Conservation (phyloP, 2,329 filamentous ascomycete species). For the Clarireedia hainanense region DNA sequence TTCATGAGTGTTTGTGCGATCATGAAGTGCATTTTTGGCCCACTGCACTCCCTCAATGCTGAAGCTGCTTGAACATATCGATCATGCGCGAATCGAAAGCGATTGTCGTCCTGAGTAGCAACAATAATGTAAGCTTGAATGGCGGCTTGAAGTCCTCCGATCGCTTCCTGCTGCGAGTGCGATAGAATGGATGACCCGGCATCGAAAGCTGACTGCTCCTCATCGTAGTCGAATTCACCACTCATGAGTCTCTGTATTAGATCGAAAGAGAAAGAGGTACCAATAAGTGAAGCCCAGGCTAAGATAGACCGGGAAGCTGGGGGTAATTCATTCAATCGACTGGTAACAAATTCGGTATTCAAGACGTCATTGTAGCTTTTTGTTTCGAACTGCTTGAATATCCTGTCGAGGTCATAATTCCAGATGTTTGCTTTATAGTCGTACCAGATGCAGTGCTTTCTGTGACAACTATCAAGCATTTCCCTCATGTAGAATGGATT, state of each 20-base stretch:
- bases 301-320: constrained; percentile 67
- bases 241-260: constrained; percentile 70
- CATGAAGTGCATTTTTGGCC: constrained; percentile 80
- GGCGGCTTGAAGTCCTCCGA: constrained; percentile 74
- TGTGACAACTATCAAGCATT: constrained; percentile 80
- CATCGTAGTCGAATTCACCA: constrained; percentile 58
- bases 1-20: constrained; percentile 76
- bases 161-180: constrained; percentile 55
- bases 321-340: constrained; percentile 69
- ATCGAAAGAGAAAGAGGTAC: constrained; percentile 75
- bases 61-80: constrained; percentile 72
- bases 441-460: constrained; percentile 84
- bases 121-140: constrained; percentile 76
- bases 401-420: constrained; percentile 76
- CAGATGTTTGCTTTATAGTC: constrained; percentile 76
- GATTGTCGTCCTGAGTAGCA: constrained; percentile 74
- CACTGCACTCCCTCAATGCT: constrained; percentile 60
- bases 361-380: constrained; percentile 73
- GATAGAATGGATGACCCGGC: constrained; percentile 33
- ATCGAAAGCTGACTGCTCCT: constrained; percentile 28
- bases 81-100: constrained; percentile 83
- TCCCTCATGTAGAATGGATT: constrained; percentile 86
- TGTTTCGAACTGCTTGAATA: constrained; percentile 78
- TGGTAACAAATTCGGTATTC: constrained; percentile 74
- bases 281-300: constrained; percentile 78